Conservation (phyloP, 1,139 yeast species). For the Candida sp. region DNA sequence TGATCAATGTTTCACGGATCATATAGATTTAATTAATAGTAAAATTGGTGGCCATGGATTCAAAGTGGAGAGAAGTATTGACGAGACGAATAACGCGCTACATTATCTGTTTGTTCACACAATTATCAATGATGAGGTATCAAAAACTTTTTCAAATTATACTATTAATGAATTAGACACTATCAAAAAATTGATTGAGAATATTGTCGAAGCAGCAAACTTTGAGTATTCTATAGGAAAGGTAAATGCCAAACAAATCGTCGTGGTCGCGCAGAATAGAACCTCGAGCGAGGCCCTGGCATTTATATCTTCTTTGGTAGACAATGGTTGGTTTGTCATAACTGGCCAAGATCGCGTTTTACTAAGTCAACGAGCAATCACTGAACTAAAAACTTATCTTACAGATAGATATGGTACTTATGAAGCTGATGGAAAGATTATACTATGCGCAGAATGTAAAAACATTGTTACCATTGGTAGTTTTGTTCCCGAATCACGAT, state of each 20-base stretch:
- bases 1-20: slow-evolving; percentile 6
- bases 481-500: slow-evolving; percentile 22
- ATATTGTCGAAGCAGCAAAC: slow-evolving; percentile 28
- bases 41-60: slow-evolving; percentile 40
- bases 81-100: slow-evolving; percentile 32
- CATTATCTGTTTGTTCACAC: slow-evolving; percentile 43
- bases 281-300: slow-evolving; percentile 28
- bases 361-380: slow-evolving; percentile 38
- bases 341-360: slow-evolving; percentile 25
- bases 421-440: slow-evolving; percentile 36
- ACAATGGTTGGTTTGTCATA: slow-evolving; percentile 51
- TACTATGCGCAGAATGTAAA: slow-evolving; percentile 51
- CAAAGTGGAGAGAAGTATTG: slow-evolving; percentile 36
- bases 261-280: slow-evolving; percentile 19
- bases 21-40: slow-evolving; percentile 36
- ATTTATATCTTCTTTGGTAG: slow-evolving; percentile 38
- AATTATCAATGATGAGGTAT: slow-evolving; percentile 29
- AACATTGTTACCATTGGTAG: slow-evolving; percentile 59
- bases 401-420: slow-evolving; percentile 32
- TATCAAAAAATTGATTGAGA: slow-evolving; percentile 47
- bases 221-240: slow-evolving; percentile 25
- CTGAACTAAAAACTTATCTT: slow-evolving; percentile 47
- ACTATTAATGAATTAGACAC: slow-evolving; percentile 47
- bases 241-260: slow-evolving; percentile 25
- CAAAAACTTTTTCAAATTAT: slow-evolving; percentile 39